These are phyloP conservation scores for Parsonsia alboflavescens DNA, from an alignment of 257 asterid genomes.

Conservation along the genomic window DNA sequence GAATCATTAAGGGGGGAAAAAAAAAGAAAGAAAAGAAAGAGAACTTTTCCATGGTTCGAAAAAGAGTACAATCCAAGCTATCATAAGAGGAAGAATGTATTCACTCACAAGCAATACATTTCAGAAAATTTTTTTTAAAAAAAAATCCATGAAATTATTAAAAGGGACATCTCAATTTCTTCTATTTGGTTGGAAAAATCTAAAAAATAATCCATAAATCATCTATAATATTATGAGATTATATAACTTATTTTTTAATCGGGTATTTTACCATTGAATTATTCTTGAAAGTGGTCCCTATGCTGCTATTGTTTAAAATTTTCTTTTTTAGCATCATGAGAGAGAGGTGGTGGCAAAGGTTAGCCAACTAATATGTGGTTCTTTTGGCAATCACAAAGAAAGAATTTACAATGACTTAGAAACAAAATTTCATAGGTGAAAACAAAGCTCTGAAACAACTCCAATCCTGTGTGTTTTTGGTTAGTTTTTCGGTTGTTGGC, in stretches of 20 bases:
- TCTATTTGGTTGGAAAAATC: too few species aligned
- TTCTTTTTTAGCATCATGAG: constrained; percentile 18
- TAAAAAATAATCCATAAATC: too few species aligned
- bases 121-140: too few species aligned
- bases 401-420: constrained; percentile 13
- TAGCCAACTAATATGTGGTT: constrained; percentile 21
- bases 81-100: constrained; percentile 9
- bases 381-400: constrained; percentile 19
- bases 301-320: not conserved
- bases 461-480: constrained; percentile 19
- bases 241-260: too few species aligned
- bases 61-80: constrained; percentile 35
- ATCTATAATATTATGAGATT: too few species aligned
- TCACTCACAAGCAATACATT: constrained; percentile 31
- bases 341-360: constrained; percentile 17
- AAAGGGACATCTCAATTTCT: too few species aligned
- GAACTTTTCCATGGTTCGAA: not conserved
- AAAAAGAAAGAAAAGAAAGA: too few species aligned
- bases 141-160: not conserved
- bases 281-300: not conserved
- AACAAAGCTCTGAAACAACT: constrained; percentile 33
- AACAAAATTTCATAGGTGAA: constrained; percentile 24
- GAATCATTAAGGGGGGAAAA: not conserved
- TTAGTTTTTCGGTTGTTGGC: constrained; percentile 49
- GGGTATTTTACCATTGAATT: too few species aligned